Percentiles rank a stretch among this genome's conserved stretches.
Evolutionary conservation across 2,329 filamentous ascomycete species (phyloP).

Genomic region (Diaporthe destruens): DNA sequence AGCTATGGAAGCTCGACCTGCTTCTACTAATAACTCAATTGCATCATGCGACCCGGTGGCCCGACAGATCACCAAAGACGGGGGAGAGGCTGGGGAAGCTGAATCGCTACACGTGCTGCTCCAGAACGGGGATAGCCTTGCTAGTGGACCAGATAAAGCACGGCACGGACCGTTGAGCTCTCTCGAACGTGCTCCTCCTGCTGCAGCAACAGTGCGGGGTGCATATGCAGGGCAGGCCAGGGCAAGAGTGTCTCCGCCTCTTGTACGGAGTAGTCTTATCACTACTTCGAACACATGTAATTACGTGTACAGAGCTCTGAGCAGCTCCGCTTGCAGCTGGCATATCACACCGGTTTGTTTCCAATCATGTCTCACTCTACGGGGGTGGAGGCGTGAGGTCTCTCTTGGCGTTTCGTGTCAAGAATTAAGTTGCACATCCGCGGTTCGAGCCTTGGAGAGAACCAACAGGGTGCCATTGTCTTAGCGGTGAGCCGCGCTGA

Average conservation of each 20-base stretch:
- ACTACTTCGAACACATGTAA: neutral
- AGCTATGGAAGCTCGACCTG: neutral
- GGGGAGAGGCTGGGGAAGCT: conserved; percentile 21
- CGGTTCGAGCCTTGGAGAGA: neutral
- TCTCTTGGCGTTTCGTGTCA: conserved; percentile 17
- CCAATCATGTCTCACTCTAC: neutral
- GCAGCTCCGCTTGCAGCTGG: conserved; percentile 10
- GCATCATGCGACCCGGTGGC: conserved; percentile 17
- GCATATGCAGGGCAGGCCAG: neutral
- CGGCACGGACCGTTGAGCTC: conserved; percentile 25
- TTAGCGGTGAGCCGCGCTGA: neutral
- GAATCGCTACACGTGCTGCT: conserved; percentile 18
- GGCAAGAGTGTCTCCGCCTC: neutral
- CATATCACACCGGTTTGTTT: conserved; percentile 1
- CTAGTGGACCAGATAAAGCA: conserved; percentile 14
- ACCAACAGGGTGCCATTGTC: neutral
- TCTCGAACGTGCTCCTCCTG: conserved; percentile 1
- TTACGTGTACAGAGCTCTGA: neutral
- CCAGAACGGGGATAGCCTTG: conserved; percentile 20
- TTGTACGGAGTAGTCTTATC: neutral
- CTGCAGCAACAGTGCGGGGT: neutral
- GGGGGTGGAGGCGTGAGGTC: neutral
- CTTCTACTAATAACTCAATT: neutral
- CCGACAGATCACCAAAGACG: conserved; percentile 14
- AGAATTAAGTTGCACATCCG: neutral